Percentiles rank a stretch among this genome's conserved stretches.
These are phyloP conservation scores for Fusarium compactum DNA, from an alignment of 2,329 filamentous ascomycete species.

Conservation along the genomic window DNA sequence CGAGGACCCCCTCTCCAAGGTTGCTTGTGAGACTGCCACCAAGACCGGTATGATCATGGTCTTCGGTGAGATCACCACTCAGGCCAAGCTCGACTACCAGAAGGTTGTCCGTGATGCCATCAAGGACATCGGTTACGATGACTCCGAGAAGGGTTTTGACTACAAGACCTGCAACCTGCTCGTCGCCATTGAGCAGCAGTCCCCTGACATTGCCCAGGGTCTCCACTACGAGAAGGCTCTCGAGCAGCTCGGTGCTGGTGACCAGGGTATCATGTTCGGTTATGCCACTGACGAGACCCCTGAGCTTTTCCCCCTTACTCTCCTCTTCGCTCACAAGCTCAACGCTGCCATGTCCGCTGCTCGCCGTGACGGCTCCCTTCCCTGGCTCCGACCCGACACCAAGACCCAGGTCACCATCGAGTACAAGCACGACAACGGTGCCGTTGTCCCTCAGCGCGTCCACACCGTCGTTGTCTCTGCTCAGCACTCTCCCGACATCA, in stretches of 20 bases:
- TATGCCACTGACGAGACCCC: conserved; percentile 99
- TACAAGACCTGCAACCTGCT: conserved; percentile 99
- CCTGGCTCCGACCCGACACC: conserved; percentile 98
- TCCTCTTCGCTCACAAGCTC: conserved; percentile 95
- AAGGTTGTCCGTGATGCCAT: conserved; percentile 94
- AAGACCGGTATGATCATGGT: conserved; percentile 99
- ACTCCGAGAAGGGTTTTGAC: conserved; percentile 97
- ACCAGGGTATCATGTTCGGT: conserved; percentile 99
- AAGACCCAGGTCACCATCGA: conserved; percentile 99
- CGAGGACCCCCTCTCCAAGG: conserved; percentile 97
- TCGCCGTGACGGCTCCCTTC: conserved; percentile 85
- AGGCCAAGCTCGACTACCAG: conserved; percentile 96
- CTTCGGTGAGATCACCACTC: conserved; percentile 98
- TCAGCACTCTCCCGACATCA: conserved; percentile 90
- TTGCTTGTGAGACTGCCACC: conserved; percentile 98
- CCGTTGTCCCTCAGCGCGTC: conserved; percentile 90
- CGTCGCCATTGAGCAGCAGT: conserved; percentile 99
- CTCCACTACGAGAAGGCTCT: conserved; percentile 98
- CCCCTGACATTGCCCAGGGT: conserved; percentile 98
- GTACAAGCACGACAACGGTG: conserved; percentile 96
- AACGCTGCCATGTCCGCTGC: conserved; percentile 94
- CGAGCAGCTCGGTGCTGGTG: conserved; percentile 97
- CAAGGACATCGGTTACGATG: conserved; percentile 99
- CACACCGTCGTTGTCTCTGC: conserved; percentile 98
- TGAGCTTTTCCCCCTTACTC: conserved; percentile 93